Base-by-base conservation (phyloP, 208 protist genomes). In the Zelonia costaricensis region DNA sequence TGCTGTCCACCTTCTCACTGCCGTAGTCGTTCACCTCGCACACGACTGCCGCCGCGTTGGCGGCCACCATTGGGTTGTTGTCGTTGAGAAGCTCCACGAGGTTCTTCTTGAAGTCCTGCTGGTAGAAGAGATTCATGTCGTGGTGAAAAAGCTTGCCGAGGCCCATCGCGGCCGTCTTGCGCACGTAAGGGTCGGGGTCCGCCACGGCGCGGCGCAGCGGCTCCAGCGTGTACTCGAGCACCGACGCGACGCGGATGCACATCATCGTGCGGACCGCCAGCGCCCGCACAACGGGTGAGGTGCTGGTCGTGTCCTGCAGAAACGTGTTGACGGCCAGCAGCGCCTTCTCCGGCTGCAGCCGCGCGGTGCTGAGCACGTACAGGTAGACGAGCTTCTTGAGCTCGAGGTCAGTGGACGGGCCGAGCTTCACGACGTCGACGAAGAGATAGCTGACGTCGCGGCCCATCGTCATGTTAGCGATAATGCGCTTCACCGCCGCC, bases 321-420 rank as follows among this genome's bases (percentile, higher is more conserved):
- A 99, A 99, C 5, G 97, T 99, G 82, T 99, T 99, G 16, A 99
- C 98, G 36, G 98, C 98, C n/a, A 99, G 70, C 31, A 99, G 93
- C 28, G 98, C 98, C 49, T 98, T 86, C 40, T 99, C 98, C 27
- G 98, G 98, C 66, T 99, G 93, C 53, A 93, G 88, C 67, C 99
- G 98, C 6, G 98, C 98, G 51, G 99, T 99, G 82, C 98, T 99
- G 60, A 99, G 99, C 9, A 99, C 80, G 67, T 99, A 99, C n/a
- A 99, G 86, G 72, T 99, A 99, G 0, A 99, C 98, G 0, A 99
- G 91, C 80, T 99, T 99, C 84, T 99, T 99, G 2, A 99, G 71
- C 74, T 99, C 98, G 6, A 99, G 70, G 76, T 99, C 98, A 23
- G 82, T 80, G 3, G 98, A 99, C 59, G 98, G 94, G 49, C 99